Percentiles rank a stretch among this genome's conserved stretches.
Conservation (phyloP, 108 stramenopile genomes). For the Stephanodiscus minutulus region DNA sequence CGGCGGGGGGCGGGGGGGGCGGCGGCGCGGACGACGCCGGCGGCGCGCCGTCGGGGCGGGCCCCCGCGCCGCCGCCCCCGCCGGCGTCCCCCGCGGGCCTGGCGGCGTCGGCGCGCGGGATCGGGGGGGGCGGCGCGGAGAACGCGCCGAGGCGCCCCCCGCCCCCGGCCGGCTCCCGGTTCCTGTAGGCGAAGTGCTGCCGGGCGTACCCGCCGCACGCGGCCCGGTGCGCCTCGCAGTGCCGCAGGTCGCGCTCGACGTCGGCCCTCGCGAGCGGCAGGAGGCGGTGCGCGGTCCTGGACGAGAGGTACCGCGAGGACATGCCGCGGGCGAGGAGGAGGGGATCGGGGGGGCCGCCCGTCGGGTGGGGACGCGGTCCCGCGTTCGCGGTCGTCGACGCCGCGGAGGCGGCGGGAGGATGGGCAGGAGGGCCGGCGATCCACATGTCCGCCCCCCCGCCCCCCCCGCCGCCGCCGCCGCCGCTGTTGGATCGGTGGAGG, state of each 20-base stretch:
- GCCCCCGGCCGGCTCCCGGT: constrained; percentile 49
- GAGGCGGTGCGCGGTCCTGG: constrained; percentile 47
- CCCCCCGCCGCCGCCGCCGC: neutral
- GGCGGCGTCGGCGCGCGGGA: constrained; percentile 25
- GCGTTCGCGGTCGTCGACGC: neutral
- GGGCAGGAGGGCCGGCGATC: neutral
- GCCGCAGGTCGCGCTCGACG: constrained; percentile 80
- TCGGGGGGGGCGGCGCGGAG: constrained; percentile 45
- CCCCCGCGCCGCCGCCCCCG: neutral
- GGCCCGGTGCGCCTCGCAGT: constrained; percentile 79
- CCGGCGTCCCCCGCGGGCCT: no score
- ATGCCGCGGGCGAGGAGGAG: constrained; percentile 73
- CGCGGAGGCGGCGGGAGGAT: neutral
- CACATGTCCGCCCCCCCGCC: neutral
- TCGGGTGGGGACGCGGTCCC: no score
- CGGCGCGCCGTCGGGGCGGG: neutral
- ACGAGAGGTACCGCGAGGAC: constrained; percentile 68
- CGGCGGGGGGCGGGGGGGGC: neutral
- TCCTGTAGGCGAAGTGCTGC: constrained; percentile 70
- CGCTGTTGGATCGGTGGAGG: neutral
- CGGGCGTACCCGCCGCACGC: constrained; percentile 76
- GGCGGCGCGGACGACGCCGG: neutral
- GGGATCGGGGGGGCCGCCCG: constrained; percentile 27
- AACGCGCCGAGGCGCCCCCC: constrained; percentile 56
- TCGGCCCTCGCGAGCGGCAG: constrained; percentile 53